These are phyloP conservation scores for Chrysophaeum taylorii DNA, from an alignment of 352 stramenopile species.

Conservation along the genomic window DNA sequence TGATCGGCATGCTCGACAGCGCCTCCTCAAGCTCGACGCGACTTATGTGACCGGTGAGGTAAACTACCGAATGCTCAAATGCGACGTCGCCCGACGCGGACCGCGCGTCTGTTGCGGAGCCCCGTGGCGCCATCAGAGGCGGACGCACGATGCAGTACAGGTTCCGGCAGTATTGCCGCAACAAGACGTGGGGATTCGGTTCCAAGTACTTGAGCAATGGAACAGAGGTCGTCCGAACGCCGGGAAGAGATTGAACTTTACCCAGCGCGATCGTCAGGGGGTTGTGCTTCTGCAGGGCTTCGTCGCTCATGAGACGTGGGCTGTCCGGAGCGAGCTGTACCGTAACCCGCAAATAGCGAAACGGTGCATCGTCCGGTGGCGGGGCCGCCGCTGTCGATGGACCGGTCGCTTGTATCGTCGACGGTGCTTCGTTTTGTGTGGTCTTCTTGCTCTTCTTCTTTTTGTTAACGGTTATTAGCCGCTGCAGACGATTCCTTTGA, in stretches of 20 bases:
- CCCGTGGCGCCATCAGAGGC: background rate
- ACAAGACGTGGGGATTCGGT: slow-evolving; percentile 4
- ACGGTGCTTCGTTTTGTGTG: no score
- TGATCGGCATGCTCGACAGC: background rate
- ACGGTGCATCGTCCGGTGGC: background rate
- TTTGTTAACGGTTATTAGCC: no score
- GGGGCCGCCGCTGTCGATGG: background rate
- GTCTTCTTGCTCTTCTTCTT: no score
- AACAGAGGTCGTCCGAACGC: background rate
- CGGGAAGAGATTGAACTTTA: slow-evolving; percentile 8
- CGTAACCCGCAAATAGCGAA: background rate
- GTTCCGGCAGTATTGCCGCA: slow-evolving; percentile 10
- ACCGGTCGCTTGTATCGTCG: background rate
- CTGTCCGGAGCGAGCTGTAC: background rate
- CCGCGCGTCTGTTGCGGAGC: background rate
- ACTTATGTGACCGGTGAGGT: slow-evolving; percentile 8
- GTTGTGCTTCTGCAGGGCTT: slow-evolving; percentile 10
- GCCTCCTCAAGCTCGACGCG: background rate
- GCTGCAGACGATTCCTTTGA: background rate
- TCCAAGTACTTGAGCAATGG: slow-evolving; percentile 17
- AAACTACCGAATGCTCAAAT: slow-evolving; percentile 6
- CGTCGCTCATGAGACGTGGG: background rate
- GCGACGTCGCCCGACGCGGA: background rate
- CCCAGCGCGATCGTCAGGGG: slow-evolving; percentile 9
- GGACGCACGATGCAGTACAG: slow-evolving; percentile 6